phyloP scores from a whole-genome alignment of 305 asterid genomes.

The Stenogyne calaminthoides region DNA sequence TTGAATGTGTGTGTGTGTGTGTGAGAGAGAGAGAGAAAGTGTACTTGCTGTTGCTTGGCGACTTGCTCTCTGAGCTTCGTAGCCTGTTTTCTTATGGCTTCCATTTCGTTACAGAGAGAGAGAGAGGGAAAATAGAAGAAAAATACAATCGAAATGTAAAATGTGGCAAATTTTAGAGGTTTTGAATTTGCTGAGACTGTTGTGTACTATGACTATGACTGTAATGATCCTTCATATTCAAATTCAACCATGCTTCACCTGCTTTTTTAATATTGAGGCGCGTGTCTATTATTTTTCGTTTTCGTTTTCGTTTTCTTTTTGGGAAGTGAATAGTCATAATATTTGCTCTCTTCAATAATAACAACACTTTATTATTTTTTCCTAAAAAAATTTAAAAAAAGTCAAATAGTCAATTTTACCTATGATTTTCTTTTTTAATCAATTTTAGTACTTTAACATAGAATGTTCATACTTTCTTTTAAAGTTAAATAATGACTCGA shows the following conservation, averaged over 20 bases:
- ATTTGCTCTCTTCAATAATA: too few species aligned
- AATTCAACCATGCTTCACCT: not conserved
- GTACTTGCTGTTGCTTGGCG: slow-evolving; percentile 73
- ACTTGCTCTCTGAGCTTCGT: slow-evolving; percentile 79
- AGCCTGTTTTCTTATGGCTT: slow-evolving; percentile 77
- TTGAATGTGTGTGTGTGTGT: slow-evolving; percentile 11
- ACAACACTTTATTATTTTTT: too few species aligned
- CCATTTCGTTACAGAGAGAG: slow-evolving; percentile 46
- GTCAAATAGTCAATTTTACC: too few species aligned
- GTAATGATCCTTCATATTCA: not conserved
- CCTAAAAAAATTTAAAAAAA: too few species aligned
- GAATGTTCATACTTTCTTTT: too few species aligned
- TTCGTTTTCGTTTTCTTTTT: too few species aligned
- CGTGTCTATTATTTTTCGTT: not conserved
- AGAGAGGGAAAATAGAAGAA: slow-evolving; percentile 7
- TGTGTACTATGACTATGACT: not conserved
- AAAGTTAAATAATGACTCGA: too few species aligned
- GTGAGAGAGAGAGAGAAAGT: slow-evolving; percentile 6
- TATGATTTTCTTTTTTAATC: too few species aligned
- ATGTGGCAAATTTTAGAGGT: slow-evolving; percentile 11
- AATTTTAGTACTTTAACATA: too few species aligned
- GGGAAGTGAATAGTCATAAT: too few species aligned
- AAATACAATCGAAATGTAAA: not conserved
- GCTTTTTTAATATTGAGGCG: not conserved
- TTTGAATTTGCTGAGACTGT: slow-evolving; percentile 26